Percentiles rank a stretch among this genome's conserved stretches.
phyloP scores from a whole-genome alignment of 768 basidiomycete genomes.

The Brasilioporus rufonigricans region DNA sequence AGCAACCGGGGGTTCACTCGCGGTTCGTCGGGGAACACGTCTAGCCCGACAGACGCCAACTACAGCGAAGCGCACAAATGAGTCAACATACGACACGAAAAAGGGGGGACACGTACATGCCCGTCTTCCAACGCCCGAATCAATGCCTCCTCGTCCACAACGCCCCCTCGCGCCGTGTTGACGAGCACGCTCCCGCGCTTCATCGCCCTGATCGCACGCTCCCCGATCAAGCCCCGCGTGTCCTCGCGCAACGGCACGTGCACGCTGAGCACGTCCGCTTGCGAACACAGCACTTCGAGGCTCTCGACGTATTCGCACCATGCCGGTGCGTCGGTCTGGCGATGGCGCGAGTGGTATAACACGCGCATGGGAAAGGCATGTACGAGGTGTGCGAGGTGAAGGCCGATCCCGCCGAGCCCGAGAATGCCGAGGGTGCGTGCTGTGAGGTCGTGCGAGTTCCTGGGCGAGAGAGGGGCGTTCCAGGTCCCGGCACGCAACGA shows the following conservation, averaged over 20 bases:
- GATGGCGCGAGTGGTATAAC: constrained; percentile 72
- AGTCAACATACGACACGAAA: constrained; percentile 35
- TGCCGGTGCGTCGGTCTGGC: constrained; percentile 51
- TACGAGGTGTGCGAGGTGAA: constrained; percentile 65
- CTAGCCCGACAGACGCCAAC: constrained; percentile 57
- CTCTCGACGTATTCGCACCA: constrained; percentile 80
- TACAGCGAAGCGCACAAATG: no score
- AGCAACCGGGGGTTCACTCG: constrained; percentile 74
- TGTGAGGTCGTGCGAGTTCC: constrained; percentile 61
- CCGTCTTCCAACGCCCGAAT: constrained; percentile 86
- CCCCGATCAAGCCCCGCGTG: constrained; percentile 70
- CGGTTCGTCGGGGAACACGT: constrained; percentile 87
- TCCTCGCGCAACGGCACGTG: constrained; percentile 74
- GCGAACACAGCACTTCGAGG: constrained; percentile 57
- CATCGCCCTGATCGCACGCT: constrained; percentile 71
- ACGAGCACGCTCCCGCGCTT: constrained; percentile 78
- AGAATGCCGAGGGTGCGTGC: constrained; percentile 74
- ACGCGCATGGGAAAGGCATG: constrained; percentile 85
- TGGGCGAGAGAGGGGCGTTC: no score
- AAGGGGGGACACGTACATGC: constrained; percentile 55
- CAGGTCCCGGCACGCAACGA: constrained; percentile 45
- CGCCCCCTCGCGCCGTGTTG: constrained; percentile 86
- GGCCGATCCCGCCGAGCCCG: constrained; percentile 76
- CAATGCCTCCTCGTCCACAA: constrained; percentile 85
- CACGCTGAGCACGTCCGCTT: constrained; percentile 82